Percentiles rank a stretch among this genome's conserved stretches.
These are phyloP conservation scores for Penicillium sp. DNA, from an alignment of 2,329 filamentous ascomycete genomes.

Conservation along the genomic window DNA sequence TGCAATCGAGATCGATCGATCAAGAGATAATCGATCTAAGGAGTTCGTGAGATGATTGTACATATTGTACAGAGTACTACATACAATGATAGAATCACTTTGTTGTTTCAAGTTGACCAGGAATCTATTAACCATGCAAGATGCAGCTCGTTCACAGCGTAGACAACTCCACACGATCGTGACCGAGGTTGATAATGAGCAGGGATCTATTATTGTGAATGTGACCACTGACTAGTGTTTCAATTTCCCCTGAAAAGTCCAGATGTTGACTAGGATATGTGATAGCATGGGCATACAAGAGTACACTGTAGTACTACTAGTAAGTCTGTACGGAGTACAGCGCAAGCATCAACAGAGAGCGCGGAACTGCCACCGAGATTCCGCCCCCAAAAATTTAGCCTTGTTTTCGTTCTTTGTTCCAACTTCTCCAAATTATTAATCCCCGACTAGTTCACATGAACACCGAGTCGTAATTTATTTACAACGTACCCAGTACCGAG, in stretches of 20 bases:
- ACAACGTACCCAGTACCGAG: no score
- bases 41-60: not conserved
- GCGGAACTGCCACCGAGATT: not conserved
- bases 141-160: not conserved
- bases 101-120: no score
- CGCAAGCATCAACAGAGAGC: no score
- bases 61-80: no score
- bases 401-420: conserved; percentile 2
- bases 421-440: not conserved
- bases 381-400: conserved; percentile 1
- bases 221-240: conserved; percentile 15
- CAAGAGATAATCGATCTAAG: conserved; percentile 11
- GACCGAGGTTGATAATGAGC: not conserved
- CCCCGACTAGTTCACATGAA: conserved; percentile 1
- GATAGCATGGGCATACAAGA: no score
- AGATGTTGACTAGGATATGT: not conserved
- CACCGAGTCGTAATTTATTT: no score
- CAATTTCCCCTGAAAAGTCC: conserved; percentile 14
- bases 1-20: conserved; percentile 22
- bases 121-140: not conserved
- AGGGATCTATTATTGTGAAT: not conserved
- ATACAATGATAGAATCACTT: no score
- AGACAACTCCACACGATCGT: not conserved
- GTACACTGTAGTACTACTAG: no score
- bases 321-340: no score